Conservation (phyloP, 306 rosid genomes). For the Ceratonia siliqua region DNA sequence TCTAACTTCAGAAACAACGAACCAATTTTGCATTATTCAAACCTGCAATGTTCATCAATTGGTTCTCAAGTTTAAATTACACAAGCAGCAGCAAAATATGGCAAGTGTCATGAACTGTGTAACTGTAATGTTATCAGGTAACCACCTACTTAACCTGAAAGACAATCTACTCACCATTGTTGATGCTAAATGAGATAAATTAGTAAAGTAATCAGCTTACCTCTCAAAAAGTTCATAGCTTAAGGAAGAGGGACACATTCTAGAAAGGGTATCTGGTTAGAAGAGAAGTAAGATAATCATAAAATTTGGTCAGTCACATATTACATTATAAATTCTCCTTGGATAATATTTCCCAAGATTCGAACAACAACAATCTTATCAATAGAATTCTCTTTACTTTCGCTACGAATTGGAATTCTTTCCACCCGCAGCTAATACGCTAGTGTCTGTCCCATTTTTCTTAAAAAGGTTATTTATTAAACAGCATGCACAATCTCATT, state of each 20-base stretch:
- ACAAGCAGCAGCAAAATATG: too few species aligned
- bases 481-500: slow-evolving; percentile 55
- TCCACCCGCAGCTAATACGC: slow-evolving; percentile 19
- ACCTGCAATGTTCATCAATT: too few species aligned
- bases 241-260: neutral
- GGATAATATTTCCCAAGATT: neutral
- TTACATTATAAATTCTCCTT: neutral
- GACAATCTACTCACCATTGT: neutral
- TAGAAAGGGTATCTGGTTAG: neutral
- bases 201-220: too few species aligned
- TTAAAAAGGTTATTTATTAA: slow-evolving; percentile 38
- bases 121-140: neutral
- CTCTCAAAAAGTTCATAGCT: too few species aligned
- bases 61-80: too few species aligned
- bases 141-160: neutral
- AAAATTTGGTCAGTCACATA: neutral
- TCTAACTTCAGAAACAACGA: too few species aligned
- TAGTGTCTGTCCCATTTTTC: slow-evolving; percentile 44
- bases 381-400: neutral
- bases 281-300: neutral
- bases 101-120: too few species aligned
- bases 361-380: neutral
- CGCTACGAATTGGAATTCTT: slow-evolving; percentile 1
- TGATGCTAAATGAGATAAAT: neutral
- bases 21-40: too few species aligned